Percentiles rank a stretch among this genome's conserved stretches.
Conservation (phyloP, 1,284 basidiomycete species). For the Laetiporus sulphureus region DNA sequence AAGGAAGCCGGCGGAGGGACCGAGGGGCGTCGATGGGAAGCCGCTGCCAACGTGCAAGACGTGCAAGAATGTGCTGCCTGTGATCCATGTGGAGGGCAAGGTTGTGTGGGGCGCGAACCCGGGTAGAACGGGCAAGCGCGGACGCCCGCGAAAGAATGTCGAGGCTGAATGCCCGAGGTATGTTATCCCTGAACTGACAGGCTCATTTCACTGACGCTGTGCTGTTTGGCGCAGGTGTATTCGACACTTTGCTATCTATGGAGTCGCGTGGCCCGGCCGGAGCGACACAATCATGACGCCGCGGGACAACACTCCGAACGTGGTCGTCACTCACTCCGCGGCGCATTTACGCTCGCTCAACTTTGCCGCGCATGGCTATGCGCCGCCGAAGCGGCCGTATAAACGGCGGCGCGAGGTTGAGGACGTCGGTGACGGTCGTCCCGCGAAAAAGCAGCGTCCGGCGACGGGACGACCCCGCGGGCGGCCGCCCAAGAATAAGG, state of each 20-base stretch:
- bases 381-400: constrained; percentile 17
- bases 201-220: background rate
- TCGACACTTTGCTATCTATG: constrained; percentile 71
- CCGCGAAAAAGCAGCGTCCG: constrained; percentile 34
- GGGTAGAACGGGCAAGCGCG: constrained; percentile 33
- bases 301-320: constrained; percentile 33
- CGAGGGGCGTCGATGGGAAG: constrained; percentile 25
- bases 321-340: constrained; percentile 44
- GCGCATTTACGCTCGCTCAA: constrained; percentile 50
- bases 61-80: constrained; percentile 59
- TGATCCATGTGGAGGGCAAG: constrained; percentile 64
- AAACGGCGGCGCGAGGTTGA: constrained; percentile 27
- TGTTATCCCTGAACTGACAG: constrained; percentile 19
- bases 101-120: constrained; percentile 66
- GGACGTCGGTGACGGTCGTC: constrained; percentile 27
- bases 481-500: constrained; percentile 24
- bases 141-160: constrained; percentile 42
- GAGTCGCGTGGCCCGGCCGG: constrained; percentile 60
- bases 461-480: constrained; percentile 13
- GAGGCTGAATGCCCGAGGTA: constrained; percentile 71
- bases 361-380: constrained; percentile 29
- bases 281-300: constrained; percentile 47
- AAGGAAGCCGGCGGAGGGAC: constrained; percentile 27
- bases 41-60: constrained; percentile 56
- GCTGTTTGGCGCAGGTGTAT: constrained; percentile 46